Evolutionary conservation across 2,329 filamentous ascomycete species (phyloP).

Genomic region (Raffaelea arxii): DNA sequence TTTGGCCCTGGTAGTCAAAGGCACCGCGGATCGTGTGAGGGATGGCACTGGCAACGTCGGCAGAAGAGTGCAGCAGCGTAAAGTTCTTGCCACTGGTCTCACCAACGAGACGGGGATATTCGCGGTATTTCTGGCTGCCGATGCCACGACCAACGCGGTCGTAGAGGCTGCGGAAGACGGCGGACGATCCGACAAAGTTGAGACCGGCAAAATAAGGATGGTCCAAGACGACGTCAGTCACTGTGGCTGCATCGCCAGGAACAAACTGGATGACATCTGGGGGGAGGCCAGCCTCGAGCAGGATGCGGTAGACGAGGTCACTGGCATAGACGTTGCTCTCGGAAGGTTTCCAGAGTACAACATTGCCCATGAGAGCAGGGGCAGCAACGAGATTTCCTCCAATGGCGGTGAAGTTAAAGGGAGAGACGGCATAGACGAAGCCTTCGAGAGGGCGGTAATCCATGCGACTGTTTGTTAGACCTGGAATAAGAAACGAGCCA

Average conservation of each 20-base stretch:
- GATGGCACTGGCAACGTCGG: constrained; percentile 31
- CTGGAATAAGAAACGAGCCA: no score
- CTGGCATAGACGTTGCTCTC: constrained; percentile 77
- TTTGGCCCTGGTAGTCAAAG: constrained; percentile 40
- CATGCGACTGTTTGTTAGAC: constrained; percentile 63
- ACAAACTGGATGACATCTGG: constrained; percentile 86
- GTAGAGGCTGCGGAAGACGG: constrained; percentile 80
- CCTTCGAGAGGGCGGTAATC: constrained; percentile 86
- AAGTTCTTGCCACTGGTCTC: constrained; percentile 44
- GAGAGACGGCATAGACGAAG: constrained; percentile 86
- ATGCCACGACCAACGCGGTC: constrained; percentile 77
- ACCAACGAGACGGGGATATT: constrained; percentile 49
- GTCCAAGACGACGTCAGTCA: constrained; percentile 66
- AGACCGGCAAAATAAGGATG: constrained; percentile 76
- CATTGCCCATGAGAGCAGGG: constrained; percentile 83
- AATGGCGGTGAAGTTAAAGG: constrained; percentile 96
- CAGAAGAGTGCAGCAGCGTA: constrained; percentile 33
- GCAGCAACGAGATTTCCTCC: constrained; percentile 75
- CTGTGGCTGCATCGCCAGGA: constrained; percentile 73
- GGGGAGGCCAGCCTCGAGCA: constrained; percentile 81
- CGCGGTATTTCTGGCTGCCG: constrained; percentile 67
- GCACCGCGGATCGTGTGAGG: constrained; percentile 33
- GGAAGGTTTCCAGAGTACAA: constrained; percentile 94
- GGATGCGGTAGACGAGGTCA: constrained; percentile 79
- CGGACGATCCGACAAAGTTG: constrained; percentile 87